Percentiles rank a stretch among this genome's conserved stretches.
Evolutionary conservation across 2,329 filamentous ascomycete species (phyloP).

Genomic region (Simplicillium sp.): DNA sequence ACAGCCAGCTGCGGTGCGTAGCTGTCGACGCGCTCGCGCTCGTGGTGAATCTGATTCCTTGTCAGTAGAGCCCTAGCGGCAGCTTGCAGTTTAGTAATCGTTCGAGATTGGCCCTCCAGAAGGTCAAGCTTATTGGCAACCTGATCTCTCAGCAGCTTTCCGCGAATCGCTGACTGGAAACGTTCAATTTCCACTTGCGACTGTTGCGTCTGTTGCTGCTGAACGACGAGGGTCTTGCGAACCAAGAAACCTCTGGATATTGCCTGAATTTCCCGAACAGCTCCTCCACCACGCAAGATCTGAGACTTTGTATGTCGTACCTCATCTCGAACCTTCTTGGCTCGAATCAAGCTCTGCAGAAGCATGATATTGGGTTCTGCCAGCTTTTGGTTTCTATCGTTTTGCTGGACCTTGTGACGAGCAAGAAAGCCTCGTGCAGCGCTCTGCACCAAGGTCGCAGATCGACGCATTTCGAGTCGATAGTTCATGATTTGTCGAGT

Average conservation of each 20-base stretch:
- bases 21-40: constrained; percentile 40
- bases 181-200: constrained; percentile 41
- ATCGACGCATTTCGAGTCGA: constrained; percentile 70
- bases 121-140: constrained; percentile 42
- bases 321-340: constrained; percentile 52
- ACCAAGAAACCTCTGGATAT: constrained; percentile 57
- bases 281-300: constrained; percentile 51
- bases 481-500: constrained; percentile 76
- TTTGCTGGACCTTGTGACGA: constrained; percentile 51
- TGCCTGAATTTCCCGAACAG: constrained; percentile 57
- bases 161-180: constrained; percentile 60
- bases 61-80: constrained; percentile 53
- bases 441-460: constrained; percentile 74
- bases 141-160: constrained; percentile 51
- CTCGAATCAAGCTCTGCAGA: constrained; percentile 74
- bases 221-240: constrained; percentile 45
- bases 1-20: constrained; percentile 40
- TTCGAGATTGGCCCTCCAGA: constrained; percentile 39
- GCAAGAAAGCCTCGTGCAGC: constrained; percentile 66
- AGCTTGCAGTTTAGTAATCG: constrained; percentile 53
- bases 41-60: constrained; percentile 40
- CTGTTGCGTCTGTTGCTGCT: constrained; percentile 45
- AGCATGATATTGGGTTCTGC: constrained; percentile 64
- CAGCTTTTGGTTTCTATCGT: constrained; percentile 59
- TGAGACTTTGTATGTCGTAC: constrained; percentile 46